phyloP scores from a whole-genome alignment of 805 yeast genomes.

The Candida alai region DNA sequence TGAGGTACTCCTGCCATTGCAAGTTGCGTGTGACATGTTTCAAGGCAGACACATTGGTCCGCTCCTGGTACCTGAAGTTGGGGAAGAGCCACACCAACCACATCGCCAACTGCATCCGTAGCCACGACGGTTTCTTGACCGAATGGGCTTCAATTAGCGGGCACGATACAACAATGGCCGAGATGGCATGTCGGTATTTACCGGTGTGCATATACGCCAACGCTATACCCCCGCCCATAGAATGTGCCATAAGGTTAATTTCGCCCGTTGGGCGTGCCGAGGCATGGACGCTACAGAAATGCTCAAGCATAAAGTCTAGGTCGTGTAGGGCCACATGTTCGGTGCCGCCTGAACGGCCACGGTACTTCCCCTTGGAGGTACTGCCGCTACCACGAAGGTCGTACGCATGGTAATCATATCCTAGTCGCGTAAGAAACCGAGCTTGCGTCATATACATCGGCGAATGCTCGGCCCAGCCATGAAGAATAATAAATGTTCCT shows the following conservation, averaged over 20 bases:
- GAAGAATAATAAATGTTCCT: conserved; percentile 11
- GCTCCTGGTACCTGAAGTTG: neutral
- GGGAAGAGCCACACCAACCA: neutral
- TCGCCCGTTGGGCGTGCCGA: neutral
- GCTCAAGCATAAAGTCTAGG: conserved; percentile 11
- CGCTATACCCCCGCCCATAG: conserved; percentile 13
- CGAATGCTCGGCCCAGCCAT: conserved; percentile 14
- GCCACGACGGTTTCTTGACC: neutral
- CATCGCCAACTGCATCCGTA: neutral
- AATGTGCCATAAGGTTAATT: conserved; percentile 9
- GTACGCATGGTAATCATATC: conserved; percentile 11
- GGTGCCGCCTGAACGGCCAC: conserved; percentile 9
- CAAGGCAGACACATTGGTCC: neutral
- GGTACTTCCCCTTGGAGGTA: conserved; percentile 9
- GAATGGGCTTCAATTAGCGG: conserved; percentile 7
- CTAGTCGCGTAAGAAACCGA: conserved; percentile 10
- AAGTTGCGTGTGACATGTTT: neutral
- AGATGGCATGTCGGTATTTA: conserved; percentile 6
- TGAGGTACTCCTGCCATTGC: conserved; percentile 9
- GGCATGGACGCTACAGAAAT: conserved; percentile 2
- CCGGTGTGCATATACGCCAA: conserved; percentile 9
- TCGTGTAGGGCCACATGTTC: conserved; percentile 5
- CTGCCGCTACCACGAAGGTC: conserved; percentile 14
- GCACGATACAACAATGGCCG: conserved; percentile 5
- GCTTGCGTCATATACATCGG: conserved; percentile 9